Base-by-base conservation (phyloP, 2,329 filamentous ascomycete species). In the Aspergillus alliaceus region DNA sequence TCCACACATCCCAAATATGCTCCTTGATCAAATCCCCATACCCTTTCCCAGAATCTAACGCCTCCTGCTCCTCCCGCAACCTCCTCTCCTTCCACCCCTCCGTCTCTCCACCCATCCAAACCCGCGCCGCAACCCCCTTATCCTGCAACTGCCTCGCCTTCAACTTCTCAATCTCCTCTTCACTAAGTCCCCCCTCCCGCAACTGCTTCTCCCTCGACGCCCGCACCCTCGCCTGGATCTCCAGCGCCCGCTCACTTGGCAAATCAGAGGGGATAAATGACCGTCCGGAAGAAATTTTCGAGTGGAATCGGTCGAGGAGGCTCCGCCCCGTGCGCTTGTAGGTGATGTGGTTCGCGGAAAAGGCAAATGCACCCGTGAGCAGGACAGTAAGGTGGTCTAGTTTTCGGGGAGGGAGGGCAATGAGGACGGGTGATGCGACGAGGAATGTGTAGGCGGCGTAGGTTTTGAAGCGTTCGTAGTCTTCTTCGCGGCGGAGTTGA, bases 1-100 rank as follows among this genome's bases (percentile, higher is more conserved):
- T 77, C 75, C 76, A 78, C 29, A 78, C 77, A 57, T 79, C 77
- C 74, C 72, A 77, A 44, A 79, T 72, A 71, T 79, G 73, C 58
- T 79, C 75, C 60, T 71, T 69, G 51, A 79, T 79, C 70, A 79
- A 68, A 69, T 75, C 73, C 0, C 74, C 70, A 68, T 79, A 79
- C 2, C 76, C 75, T 59, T 76, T 78, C 39, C 77, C 74, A 55
- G 75, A 69, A 51, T 69, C 67, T 57, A 79, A 59, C 32, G 76
- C 76, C 66, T 77, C 69, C 67, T 73, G 70, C 62, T 79, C 77
- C 63, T 79, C 75, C 39, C 65, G 59, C 48, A 77, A 54, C 53
- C 77, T 64, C 55, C 66, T 69, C 62, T 77, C 73, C 65, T 74
- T 77, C 77, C 77, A 79, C 62, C 73, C 76, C 53, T 73, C 72